A percentile compares a stretch with the other conserved stretches of the same genome.
phyloP scores from a whole-genome alignment of 257 asterid genomes.

The Lantana camara region DNA sequence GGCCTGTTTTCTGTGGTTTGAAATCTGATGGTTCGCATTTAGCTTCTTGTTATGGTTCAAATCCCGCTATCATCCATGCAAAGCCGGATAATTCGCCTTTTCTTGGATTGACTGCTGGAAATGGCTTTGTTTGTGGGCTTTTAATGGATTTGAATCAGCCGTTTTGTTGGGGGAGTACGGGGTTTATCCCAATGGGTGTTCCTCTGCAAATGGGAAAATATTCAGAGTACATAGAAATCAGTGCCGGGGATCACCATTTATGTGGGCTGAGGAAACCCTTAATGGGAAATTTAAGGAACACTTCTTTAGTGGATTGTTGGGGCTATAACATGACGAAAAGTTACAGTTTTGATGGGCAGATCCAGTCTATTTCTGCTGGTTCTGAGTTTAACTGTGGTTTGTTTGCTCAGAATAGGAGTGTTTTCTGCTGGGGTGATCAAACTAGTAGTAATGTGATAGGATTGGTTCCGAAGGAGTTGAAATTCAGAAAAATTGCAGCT shows the following conservation, averaged over 20 bases:
- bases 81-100: slow-evolving; percentile 57
- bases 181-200: slow-evolving; percentile 62
- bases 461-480: slow-evolving; percentile 49
- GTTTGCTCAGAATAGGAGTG: slow-evolving; percentile 73
- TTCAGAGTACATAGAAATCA: slow-evolving; percentile 70
- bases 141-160: slow-evolving; percentile 58
- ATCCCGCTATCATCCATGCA: slow-evolving; percentile 58
- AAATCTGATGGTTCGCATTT: slow-evolving; percentile 86
- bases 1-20: slow-evolving; percentile 80
- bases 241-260: slow-evolving; percentile 91
- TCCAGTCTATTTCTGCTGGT: slow-evolving; percentile 85
- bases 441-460: slow-evolving; percentile 61
- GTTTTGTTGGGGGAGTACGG: slow-evolving; percentile 88
- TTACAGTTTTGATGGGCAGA: slow-evolving; percentile 69
- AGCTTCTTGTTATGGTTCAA: slow-evolving; percentile 76
- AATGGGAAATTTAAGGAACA: slow-evolving; percentile 59
- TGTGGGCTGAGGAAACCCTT: slow-evolving; percentile 84
- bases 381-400: slow-evolving; percentile 82
- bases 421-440: slow-evolving; percentile 91
- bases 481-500: slow-evolving; percentile 70
- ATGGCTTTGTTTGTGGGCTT: slow-evolving; percentile 85
- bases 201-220: slow-evolving; percentile 45
- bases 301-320: slow-evolving; percentile 86
- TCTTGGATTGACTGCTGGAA: slow-evolving; percentile 75
- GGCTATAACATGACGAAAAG: slow-evolving; percentile 86